Conservation (phyloP, 2,329 filamentous ascomycete species). For the Sordariomycetes sp. region DNA sequence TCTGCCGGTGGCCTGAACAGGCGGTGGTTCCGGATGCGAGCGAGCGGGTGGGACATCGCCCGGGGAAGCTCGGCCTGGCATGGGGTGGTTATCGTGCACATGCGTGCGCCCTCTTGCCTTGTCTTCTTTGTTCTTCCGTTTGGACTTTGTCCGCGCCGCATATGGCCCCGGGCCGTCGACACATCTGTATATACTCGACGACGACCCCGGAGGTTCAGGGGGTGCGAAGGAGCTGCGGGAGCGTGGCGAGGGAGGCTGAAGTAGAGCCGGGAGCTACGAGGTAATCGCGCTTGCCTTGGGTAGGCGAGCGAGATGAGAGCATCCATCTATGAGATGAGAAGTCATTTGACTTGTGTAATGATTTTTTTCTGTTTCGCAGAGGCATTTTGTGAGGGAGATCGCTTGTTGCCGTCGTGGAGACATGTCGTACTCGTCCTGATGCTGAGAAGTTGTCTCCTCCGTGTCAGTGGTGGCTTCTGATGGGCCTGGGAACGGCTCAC, state of each 20-base stretch:
- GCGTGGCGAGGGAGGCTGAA: neutral
- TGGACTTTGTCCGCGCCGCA: neutral
- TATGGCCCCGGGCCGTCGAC: neutral
- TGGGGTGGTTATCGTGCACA: neutral
- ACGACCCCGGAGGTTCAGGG: neutral
- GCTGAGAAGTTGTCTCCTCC: no score
- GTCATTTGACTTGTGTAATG: neutral
- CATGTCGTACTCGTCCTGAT: no score
- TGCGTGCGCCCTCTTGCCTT: neutral
- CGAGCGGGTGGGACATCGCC: no score
- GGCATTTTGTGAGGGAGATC: no score
- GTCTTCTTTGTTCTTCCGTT: neutral
- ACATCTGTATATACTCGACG: neutral
- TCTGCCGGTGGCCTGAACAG: neutral
- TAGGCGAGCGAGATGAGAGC: neutral
- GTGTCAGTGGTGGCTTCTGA: no score
- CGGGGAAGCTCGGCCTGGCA: no score
- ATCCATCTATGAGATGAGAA: neutral
- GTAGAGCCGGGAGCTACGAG: neutral
- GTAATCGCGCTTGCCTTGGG: neutral
- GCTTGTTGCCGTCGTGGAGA: no score
- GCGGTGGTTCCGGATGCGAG: neutral
- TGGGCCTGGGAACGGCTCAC: no score
- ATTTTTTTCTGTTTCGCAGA: no score
- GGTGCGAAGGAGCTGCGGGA: neutral